These are phyloP conservation scores for Primulina eburnea DNA, from an alignment of 257 asterid genomes.

Conservation along the genomic window DNA sequence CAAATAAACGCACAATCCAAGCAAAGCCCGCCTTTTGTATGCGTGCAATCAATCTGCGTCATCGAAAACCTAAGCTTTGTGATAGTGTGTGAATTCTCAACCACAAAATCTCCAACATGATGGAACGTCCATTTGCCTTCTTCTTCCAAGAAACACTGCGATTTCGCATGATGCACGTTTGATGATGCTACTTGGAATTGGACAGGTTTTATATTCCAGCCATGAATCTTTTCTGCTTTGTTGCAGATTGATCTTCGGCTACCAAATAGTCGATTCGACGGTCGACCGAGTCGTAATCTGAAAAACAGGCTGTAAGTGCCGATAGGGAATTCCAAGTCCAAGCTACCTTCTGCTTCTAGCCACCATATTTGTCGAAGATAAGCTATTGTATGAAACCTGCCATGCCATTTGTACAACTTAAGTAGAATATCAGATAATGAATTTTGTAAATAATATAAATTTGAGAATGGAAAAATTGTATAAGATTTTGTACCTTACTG, in stretches of 20 bases:
- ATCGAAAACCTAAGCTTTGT: constrained; percentile 49
- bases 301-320: constrained; percentile 50
- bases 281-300: constrained; percentile 43
- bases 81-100: constrained; percentile 26
- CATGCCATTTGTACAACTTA: background rate
- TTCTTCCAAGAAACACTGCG: constrained; percentile 30
- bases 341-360: constrained; percentile 50
- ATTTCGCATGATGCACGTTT: constrained; percentile 28
- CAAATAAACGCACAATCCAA: constrained; percentile 46
- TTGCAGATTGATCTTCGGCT: constrained; percentile 20
- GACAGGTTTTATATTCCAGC: constrained; percentile 54
- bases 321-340: constrained; percentile 53
- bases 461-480: background rate
- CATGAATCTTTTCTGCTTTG: constrained; percentile 38
- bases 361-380: constrained; percentile 66
- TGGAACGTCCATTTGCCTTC: constrained; percentile 44
- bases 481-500: too few species aligned
- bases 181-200: constrained; percentile 44
- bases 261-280: constrained; percentile 25
- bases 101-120: constrained; percentile 57
- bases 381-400: constrained; percentile 43
- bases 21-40: constrained; percentile 57
- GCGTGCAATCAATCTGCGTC: constrained; percentile 66
- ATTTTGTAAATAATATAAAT: too few species aligned
- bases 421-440: too few species aligned